These are phyloP conservation scores for Ustilago hordei DNA, from an alignment of 1,284 basidiomycete species.

Conservation along the genomic window DNA sequence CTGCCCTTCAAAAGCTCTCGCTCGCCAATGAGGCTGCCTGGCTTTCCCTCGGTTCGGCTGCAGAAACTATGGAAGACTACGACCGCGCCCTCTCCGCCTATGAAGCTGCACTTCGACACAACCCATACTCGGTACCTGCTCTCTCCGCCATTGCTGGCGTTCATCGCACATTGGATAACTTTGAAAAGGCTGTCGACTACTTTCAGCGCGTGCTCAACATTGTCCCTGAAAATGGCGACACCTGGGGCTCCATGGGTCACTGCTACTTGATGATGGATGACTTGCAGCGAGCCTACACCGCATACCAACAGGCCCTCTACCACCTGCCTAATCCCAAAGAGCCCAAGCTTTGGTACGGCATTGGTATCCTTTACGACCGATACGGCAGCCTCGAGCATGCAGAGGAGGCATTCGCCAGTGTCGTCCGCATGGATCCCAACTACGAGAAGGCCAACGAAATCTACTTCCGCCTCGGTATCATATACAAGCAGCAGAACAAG, in stretches of 20 bases:
- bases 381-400: constrained; percentile 98
- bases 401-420: constrained; percentile 96
- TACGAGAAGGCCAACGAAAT: constrained; percentile 99
- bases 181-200: constrained; percentile 85
- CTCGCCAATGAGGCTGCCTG: constrained; percentile 65
- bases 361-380: constrained; percentile 97
- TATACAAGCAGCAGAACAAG: constrained; percentile 98
- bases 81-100: constrained; percentile 65
- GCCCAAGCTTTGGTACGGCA: constrained; percentile 99
- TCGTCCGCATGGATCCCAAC: constrained; percentile 95
- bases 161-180: constrained; percentile 66
- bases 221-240: constrained; percentile 68
- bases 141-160: constrained; percentile 67
- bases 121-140: constrained; percentile 66
- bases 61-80: constrained; percentile 68
- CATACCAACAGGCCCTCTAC: constrained; percentile 98
- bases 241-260: constrained; percentile 76
- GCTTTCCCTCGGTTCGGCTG: constrained; percentile 63
- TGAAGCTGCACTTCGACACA: constrained; percentile 66
- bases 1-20: constrained; percentile 59
- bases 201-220: constrained; percentile 89
- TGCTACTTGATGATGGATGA: constrained; percentile 99
- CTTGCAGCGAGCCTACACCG: constrained; percentile 96
- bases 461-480: constrained; percentile 96
- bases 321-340: constrained; percentile 97